Conservation (phyloP, 2,329 filamentous ascomycete species). For the Fusarium dimerum region DNA sequence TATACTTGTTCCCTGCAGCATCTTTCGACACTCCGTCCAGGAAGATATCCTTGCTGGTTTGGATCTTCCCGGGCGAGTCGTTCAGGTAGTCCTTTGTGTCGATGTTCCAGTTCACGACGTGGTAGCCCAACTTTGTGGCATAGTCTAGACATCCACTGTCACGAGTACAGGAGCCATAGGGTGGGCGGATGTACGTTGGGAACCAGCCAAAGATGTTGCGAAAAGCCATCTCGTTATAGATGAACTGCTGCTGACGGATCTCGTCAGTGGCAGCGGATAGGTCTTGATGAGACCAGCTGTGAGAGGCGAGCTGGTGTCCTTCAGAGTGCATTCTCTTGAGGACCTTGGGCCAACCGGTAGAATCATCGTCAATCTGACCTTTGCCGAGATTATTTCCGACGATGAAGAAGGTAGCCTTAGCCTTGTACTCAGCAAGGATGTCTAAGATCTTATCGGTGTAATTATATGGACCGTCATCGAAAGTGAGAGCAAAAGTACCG, state of each 20-base stretch:
- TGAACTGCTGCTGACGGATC: constrained; percentile 39
- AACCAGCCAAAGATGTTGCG: constrained; percentile 41
- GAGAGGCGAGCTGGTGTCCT: constrained; percentile 47
- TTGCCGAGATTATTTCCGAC: constrained; percentile 42
- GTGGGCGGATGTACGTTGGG: constrained; percentile 45
- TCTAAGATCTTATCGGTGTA: constrained; percentile 44
- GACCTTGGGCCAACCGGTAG: constrained; percentile 35
- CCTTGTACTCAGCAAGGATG: constrained; percentile 30
- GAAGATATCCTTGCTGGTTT: constrained; percentile 42
- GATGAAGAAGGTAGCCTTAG: constrained; percentile 44
- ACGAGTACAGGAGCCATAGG: constrained; percentile 42
- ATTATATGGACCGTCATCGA: constrained; percentile 46
- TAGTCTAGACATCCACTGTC: constrained; percentile 39
- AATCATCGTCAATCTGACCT: constrained; percentile 40
- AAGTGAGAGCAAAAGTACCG: constrained; percentile 44
- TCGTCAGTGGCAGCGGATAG: constrained; percentile 34
- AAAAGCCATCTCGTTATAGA: constrained; percentile 46
- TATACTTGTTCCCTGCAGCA: constrained; percentile 37
- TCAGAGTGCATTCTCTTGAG: constrained; percentile 40
- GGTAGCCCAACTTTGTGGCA: constrained; percentile 49
- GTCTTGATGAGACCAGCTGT: constrained; percentile 47
- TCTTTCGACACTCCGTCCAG: constrained; percentile 35
- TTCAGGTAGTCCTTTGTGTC: constrained; percentile 63
- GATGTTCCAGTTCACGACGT: constrained; percentile 57
- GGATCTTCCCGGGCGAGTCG: constrained; percentile 48